A percentile compares a stretch with the other conserved stretches of the same genome.
These are phyloP conservation scores for Pleurotus eryngii DNA, from an alignment of 768 basidiomycete genomes.

Conservation along the genomic window DNA sequence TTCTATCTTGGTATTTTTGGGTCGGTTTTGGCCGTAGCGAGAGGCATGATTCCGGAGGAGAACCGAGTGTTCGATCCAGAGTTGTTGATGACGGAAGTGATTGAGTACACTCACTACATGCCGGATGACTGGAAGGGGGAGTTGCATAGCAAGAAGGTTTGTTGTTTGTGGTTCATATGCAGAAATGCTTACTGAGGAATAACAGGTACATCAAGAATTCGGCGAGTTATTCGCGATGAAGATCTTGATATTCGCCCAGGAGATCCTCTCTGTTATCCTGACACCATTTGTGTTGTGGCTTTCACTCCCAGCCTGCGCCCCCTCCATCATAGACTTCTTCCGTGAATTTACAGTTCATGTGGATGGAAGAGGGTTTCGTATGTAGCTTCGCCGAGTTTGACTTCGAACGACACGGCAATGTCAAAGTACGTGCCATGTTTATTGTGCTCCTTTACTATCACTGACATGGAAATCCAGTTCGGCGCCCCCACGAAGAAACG, in stretches of 20 bases:
- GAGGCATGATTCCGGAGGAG: conserved; percentile 96
- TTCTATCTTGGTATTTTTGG: conserved; percentile 93
- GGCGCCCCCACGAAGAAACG: conserved; percentile 73
- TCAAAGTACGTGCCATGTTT: conserved; percentile 54
- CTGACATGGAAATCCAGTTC: conserved; percentile 44
- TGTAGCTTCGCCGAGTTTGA: conserved; percentile 99
- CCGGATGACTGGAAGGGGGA: conserved; percentile 88
- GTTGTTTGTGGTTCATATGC: not conserved
- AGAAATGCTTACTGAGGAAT: conserved; percentile 1
- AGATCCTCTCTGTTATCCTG: conserved; percentile 85
- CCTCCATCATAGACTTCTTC: conserved; percentile 95
- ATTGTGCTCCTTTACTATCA: not conserved
- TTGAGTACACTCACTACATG: conserved; percentile 94
- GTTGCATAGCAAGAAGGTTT: conserved; percentile 84
- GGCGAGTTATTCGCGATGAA: conserved; percentile 94
- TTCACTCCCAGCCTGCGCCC: conserved; percentile 86
- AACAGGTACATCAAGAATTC: conserved; percentile 85
- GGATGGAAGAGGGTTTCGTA: conserved; percentile 93
- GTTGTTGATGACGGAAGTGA: conserved; percentile 85
- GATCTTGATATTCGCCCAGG: conserved; percentile 79
- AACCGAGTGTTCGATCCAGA: conserved; percentile 94
- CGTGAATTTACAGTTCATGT: conserved; percentile 97
- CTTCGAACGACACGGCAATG: conserved; percentile 90
- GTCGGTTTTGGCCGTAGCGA: conserved; percentile 80
- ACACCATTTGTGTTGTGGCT: conserved; percentile 95